phyloP scores from a whole-genome alignment of 2,329 filamentous ascomycete species.

The Monosporascus sp. region DNA sequence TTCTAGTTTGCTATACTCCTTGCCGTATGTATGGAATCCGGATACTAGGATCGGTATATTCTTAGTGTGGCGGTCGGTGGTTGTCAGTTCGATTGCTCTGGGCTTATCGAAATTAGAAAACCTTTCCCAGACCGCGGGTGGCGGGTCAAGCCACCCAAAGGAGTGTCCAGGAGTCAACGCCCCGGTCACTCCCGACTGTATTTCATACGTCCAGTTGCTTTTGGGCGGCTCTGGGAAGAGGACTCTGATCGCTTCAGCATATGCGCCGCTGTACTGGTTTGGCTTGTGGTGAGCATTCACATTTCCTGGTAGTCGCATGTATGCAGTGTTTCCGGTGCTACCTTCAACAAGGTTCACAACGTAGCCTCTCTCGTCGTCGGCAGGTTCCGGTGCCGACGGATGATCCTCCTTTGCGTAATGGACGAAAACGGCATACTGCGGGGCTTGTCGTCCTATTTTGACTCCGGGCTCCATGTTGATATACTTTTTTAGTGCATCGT shows the following conservation, averaged over 20 bases:
- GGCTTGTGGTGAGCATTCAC: conserved; percentile 3
- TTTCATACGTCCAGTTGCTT: conserved; percentile 1
- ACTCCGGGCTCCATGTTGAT: too few relatives aligned
- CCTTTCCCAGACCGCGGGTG: conserved; percentile 4
- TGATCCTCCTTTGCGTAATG: conserved; percentile 7
- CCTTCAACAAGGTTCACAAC: conserved; percentile 12
- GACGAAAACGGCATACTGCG: conserved; percentile 11
- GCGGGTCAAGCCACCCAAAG: conserved; percentile 10
- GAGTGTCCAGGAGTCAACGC: not conserved
- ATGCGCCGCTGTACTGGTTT: conserved; percentile 16
- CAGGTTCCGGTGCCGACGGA: conserved; percentile 8
- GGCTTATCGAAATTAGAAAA: not conserved
- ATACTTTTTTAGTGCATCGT: conserved; percentile 3
- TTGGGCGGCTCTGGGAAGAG: conserved; percentile 4
- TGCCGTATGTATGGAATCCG: conserved; percentile 3
- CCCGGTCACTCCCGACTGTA: not conserved
- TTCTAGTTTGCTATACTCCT: not conserved
- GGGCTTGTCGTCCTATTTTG: not conserved
- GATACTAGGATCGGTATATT: conserved; percentile 7
- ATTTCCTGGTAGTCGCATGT: conserved; percentile 16
- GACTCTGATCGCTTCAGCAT: conserved; percentile 10
- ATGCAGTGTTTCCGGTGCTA: conserved; percentile 6
- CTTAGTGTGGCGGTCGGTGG: not conserved
- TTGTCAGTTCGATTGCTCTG: not conserved
- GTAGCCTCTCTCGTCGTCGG: conserved; percentile 1